Evolutionary conservation across 208 protist genomes (phyloP), one percentile per base, ranked within the genome.

Genomic region (Acanthamoeba rhysodes): DNA sequence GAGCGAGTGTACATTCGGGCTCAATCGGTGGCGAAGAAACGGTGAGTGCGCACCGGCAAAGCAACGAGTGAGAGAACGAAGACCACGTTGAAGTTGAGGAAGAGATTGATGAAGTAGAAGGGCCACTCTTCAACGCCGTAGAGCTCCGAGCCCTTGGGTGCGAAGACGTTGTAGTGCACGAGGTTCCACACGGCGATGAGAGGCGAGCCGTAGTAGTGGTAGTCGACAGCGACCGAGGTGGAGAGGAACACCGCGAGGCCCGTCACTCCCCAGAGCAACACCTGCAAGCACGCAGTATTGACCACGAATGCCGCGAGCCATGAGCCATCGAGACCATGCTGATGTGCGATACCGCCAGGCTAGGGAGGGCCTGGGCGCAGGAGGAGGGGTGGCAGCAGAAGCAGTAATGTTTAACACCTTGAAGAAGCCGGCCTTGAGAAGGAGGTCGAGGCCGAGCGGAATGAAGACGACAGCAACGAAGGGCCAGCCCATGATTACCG

Each of bases 21-120:
- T 41, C 20, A 68, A 45, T 9, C 24, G 87, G 32, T 90, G 95
- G 37, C n/a, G 0, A 95, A 20, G 29, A 57, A 64, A 48, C 8
- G 34, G 57, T 24, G 41, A 92, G 70, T 12, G 20, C 34, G n/a
- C 80, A 96, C 90, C 34, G 88, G 96, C n/a, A 94, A 41, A 2
- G 95, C 72, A 10, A 97, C 9, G 14, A 97, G 92, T 16, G 96
- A 97, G 6, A 98, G 93, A 12, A 98, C 41, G 90, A 99, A 99
- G 27, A 97, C 93, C 3, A 99, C n/a, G 95, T 99, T 99, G 93
- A 99, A 99, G 96, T 99, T 99, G 20, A 99, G 97, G 45, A 98
- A 94, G 24, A 99, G 95, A 95, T 99, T 99, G 90, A 98, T 97
- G 32, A 98, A 95, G 96, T 99, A 99, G 87, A 98, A 99, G 72